Percentiles rank a stretch among this genome's conserved stretches.
Conservation (phyloP, 2,329 filamentous ascomycete species). For the Dryadomyces quercus-mongolicae region DNA sequence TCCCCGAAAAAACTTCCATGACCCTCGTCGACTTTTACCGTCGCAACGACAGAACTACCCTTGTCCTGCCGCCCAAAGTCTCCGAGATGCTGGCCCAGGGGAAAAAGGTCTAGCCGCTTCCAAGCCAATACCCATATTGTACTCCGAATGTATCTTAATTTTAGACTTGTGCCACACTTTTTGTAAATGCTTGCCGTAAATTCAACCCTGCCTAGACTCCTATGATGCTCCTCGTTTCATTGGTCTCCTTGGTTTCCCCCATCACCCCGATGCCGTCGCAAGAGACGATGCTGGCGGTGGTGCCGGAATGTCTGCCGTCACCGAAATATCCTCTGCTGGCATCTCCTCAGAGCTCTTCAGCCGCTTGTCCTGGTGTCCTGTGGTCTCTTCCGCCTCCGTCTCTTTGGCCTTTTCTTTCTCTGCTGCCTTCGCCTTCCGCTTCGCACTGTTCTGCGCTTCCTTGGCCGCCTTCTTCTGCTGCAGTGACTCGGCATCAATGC, state of each 20-base stretch:
- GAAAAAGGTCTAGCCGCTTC: conserved; percentile 36
- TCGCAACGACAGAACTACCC: conserved; percentile 71
- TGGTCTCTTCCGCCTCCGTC: not conserved
- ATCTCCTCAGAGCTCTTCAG: not conserved
- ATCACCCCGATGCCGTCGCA: not conserved
- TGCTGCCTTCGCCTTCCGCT: conserved; percentile 21
- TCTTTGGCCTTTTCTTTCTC: not conserved
- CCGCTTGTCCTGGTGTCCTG: not conserved
- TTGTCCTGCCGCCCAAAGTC: conserved; percentile 89
- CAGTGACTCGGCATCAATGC: conserved; percentile 33
- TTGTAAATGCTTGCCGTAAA: not conserved
- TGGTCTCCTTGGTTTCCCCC: too few species aligned
- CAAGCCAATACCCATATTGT: not conserved
- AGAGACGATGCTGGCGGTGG: not conserved
- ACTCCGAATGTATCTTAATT: conserved; percentile 2
- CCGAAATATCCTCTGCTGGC: not conserved
- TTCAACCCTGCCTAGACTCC: not conserved
- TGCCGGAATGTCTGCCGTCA: not conserved
- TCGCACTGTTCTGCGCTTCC: conserved; percentile 21
- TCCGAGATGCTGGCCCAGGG: conserved; percentile 56
- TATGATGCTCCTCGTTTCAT: too few species aligned
- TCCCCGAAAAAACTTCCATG: conserved; percentile 78
- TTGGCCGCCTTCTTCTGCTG: conserved; percentile 25
- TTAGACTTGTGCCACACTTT: not conserved
- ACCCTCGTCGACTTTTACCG: conserved; percentile 83